A percentile compares a stretch with the other conserved stretches of the same genome.
Conservation (phyloP, 257 asterid species). For the Scutellaria barbata region DNA sequence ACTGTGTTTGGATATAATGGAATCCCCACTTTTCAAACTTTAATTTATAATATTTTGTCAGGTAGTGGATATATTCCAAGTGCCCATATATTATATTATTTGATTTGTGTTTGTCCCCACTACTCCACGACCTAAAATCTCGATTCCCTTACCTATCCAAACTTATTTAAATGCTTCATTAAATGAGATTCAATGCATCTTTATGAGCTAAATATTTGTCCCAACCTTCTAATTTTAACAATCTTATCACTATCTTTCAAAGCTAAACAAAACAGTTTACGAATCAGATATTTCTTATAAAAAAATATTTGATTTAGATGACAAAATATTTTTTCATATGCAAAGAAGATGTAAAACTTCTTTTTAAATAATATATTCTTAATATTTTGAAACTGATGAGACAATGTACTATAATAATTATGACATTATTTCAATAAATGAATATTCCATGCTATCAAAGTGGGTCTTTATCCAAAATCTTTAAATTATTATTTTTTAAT, state of each 20-base stretch:
- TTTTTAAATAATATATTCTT: not conserved
- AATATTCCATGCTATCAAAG: too few relatives aligned
- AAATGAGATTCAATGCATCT: slow-evolving; percentile 28
- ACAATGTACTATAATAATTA: slow-evolving; percentile 18
- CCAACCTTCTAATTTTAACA: too few relatives aligned
- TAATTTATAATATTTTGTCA: not conserved
- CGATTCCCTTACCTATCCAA: slow-evolving; percentile 29
- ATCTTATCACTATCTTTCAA: too few relatives aligned
- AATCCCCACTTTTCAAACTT: slow-evolving; percentile 15
- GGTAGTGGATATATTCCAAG: slow-evolving; percentile 32
- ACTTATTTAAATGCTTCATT: not conserved
- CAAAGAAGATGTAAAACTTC: not conserved
- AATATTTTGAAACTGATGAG: slow-evolving; percentile 31
- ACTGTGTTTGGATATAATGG: slow-evolving; percentile 20
- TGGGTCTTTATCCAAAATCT: too few relatives aligned
- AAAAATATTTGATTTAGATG: too few relatives aligned
- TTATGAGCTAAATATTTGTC: too few relatives aligned
- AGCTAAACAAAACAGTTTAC: too few relatives aligned
- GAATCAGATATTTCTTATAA: too few relatives aligned
- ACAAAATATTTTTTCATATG: too few relatives aligned
- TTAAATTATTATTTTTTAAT: too few relatives aligned
- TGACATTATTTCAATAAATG: slow-evolving; percentile 2
- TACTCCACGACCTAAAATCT: slow-evolving; percentile 22
- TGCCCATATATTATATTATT: slow-evolving; percentile 19
- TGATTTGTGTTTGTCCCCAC: not conserved